Base-by-base conservation (phyloP, 2,329 filamentous ascomycete genomes). In the Bipolaris bicolor region DNA sequence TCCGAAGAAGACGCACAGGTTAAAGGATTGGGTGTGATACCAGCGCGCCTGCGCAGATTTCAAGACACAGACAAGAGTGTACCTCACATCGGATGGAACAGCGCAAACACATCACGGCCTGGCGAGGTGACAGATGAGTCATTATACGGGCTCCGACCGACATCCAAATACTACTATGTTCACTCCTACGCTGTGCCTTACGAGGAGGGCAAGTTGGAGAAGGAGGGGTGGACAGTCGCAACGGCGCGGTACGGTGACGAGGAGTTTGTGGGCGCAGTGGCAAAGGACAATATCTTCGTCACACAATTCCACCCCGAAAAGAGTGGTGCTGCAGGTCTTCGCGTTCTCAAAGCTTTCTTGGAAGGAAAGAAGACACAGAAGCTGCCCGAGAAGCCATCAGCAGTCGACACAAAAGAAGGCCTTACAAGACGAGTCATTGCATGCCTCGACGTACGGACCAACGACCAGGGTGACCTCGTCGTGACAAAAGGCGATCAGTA, bases 11-110 rank as follows among this genome's bases (percentile, higher is more conserved):
- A 91, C 63, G 80, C 87, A 0, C 77, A 82, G 16, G 87, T 91
- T 13, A 78, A 87, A 2, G 95, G 95, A 1, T 81, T 99, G 46
- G 90, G 89, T 5, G 44, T 96, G 26, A 87, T 98, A 60, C 87
- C 88, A 43, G 86, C 85, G 37, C 81, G 79, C 10, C 84, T 99
- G 63, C 83, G 86, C 72, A 88, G 88, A 59, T 99, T 99, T 79
- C 81, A 91, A 73, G 87, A 91, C 74, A 76, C 78, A 31, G 81
- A 85, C 69, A 98, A 98, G 80, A 88, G 92, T 36, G 96, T 99
- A n/a, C 95, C 95, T 37, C 96, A 99, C 79, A 99, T 99, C 76
- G 95, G 95, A 53, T 99, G 95, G 95, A 99, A 99, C 78, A 92
- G 88, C 66, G 95, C 96, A 43, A 88, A 88, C 68, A 87, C 88